Evolutionary conservation across 805 yeast species (phyloP).

Genomic region (Pichia sporocuriosa): DNA sequence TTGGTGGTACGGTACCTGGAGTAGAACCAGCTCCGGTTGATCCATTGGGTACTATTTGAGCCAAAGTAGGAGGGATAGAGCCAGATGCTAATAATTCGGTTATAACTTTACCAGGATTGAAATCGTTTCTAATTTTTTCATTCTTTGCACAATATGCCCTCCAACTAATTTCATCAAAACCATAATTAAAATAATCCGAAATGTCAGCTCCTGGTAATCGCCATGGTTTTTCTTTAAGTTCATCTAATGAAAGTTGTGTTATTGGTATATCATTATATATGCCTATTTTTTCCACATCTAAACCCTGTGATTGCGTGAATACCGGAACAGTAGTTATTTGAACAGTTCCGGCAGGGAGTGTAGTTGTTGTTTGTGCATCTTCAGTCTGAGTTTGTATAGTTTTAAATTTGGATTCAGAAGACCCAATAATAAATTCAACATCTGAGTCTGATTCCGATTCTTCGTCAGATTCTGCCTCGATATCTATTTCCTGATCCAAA

Average conservation of each 20-base stretch:
- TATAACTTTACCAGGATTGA: constrained; percentile 75
- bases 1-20: constrained; percentile 12
- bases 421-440: constrained; percentile 76
- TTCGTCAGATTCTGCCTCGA: constrained; percentile 17
- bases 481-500: constrained; percentile 15
- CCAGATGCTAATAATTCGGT: constrained; percentile 43
- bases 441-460: constrained; percentile 37
- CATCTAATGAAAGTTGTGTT: constrained; percentile 72
- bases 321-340: constrained; percentile 27
- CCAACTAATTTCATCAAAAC: constrained; percentile 97
- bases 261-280: constrained; percentile 75
- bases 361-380: constrained; percentile 14
- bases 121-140: constrained; percentile 71
- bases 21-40: constrained; percentile 12
- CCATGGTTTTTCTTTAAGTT: constrained; percentile 94
- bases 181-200: constrained; percentile 91
- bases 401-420: constrained; percentile 14
- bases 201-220: constrained; percentile 94
- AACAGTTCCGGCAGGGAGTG: constrained; percentile 15
- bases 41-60: constrained; percentile 25
- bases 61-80: constrained; percentile 25
- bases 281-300: constrained; percentile 71
- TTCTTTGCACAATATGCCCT: constrained; percentile 84
- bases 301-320: constrained; percentile 33
- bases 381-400: constrained; percentile 14